Percentiles rank a stretch among this genome's conserved stretches.
These are phyloP conservation scores for Leishmania turanica DNA, from an alignment of 208 protist genomes.

Conservation along the genomic window DNA sequence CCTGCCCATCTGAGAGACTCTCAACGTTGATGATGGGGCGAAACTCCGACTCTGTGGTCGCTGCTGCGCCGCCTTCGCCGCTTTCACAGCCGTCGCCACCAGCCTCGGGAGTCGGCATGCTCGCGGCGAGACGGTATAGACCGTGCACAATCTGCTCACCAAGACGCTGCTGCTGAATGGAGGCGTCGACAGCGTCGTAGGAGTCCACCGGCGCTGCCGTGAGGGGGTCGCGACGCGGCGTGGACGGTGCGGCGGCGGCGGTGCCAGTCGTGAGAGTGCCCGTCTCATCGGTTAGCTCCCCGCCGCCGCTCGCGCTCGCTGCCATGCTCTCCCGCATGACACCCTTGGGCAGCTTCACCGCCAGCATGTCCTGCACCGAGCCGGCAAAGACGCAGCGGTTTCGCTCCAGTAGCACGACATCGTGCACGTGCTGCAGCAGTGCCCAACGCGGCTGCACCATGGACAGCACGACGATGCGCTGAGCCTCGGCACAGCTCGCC, in stretches of 20 bases:
- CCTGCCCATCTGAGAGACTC: neutral
- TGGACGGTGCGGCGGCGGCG: neutral
- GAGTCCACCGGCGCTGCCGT: slow-evolving; percentile 8
- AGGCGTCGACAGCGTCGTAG: slow-evolving; percentile 28
- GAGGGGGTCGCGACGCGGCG: neutral
- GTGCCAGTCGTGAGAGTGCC: neutral
- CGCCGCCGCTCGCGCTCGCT: neutral
- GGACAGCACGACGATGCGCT: slow-evolving; percentile 47
- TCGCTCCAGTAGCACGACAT: slow-evolving; percentile 59
- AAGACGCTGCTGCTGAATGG: slow-evolving; percentile 23
- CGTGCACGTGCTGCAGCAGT: slow-evolving; percentile 60
- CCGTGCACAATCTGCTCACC: slow-evolving; percentile 33
- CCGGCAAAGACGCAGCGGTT: slow-evolving; percentile 49
- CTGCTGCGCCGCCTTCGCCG: neutral
- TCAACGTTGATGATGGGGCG: neutral
- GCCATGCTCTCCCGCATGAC: slow-evolving; percentile 9
- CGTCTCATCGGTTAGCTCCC: neutral
- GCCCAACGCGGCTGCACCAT: slow-evolving; percentile 70
- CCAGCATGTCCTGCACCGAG: slow-evolving; percentile 37
- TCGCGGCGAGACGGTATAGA: slow-evolving; percentile 31
- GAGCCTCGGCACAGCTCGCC: slow-evolving; percentile 2
- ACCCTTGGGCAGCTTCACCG: slow-evolving; percentile 25
- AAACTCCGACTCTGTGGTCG: neutral
- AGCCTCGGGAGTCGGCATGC: neutral
- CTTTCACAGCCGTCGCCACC: neutral